Conservation (phyloP, 768 basidiomycete genomes). For the Symmetrospora coprosmae region DNA sequence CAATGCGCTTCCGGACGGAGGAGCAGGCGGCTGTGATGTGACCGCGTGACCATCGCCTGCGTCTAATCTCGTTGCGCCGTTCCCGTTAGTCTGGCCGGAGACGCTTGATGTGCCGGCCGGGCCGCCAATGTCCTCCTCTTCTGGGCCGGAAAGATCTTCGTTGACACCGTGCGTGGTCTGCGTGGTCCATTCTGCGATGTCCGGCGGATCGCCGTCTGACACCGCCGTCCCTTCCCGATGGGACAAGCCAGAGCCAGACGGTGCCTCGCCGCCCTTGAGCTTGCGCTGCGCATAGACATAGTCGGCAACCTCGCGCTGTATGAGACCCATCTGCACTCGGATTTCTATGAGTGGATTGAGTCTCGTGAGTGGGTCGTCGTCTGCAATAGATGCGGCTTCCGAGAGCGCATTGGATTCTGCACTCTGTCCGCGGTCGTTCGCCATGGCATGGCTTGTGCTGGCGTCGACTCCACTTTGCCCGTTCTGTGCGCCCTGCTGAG, state of each 20-base stretch:
- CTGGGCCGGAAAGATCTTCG: too few species aligned
- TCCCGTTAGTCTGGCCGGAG: too few species aligned
- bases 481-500: neutral
- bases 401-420: too few species aligned
- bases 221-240: neutral
- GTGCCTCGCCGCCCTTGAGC: neutral
- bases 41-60: too few species aligned
- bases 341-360: neutral
- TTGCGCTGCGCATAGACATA: neutral
- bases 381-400: too few species aligned
- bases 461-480: neutral
- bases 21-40: too few species aligned
- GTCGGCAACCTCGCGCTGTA: neutral
- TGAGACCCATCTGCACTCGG: neutral
- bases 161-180: too few species aligned
- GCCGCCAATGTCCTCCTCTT: too few species aligned
- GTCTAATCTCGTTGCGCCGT: too few species aligned
- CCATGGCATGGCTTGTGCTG: neutral
- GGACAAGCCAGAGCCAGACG: neutral
- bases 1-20: neutral
- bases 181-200: neutral
- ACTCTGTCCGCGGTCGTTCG: neutral
- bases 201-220: slow-evolving; percentile 19
- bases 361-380: neutral
- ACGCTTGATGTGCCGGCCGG: too few species aligned